phyloP scores from a whole-genome alignment of 306 rosid genomes.

The Casuarina equisetifolia region DNA sequence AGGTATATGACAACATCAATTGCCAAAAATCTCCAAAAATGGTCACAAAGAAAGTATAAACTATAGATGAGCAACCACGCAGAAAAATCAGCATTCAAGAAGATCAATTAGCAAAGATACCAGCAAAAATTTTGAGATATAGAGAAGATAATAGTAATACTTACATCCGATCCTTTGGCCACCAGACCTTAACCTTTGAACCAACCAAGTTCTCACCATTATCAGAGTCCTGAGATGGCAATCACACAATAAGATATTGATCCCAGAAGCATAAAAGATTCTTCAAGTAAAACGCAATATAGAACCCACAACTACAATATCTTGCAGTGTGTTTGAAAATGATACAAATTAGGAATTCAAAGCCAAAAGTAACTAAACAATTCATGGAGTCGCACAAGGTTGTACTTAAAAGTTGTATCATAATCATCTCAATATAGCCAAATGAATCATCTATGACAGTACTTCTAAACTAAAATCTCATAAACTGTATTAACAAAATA shows the following conservation, averaged over 20 bases:
- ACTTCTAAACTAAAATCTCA: neutral
- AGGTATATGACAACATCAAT: neutral
- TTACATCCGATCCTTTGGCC: constrained; percentile 84
- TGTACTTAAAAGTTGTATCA: neutral
- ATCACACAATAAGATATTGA: constrained; percentile 17
- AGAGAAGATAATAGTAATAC: constrained; percentile 28
- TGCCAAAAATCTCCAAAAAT: neutral
- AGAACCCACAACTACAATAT: neutral
- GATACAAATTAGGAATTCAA: neutral
- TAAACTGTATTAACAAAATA: neutral
- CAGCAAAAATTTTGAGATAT: constrained; percentile 4
- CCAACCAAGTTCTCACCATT: constrained; percentile 62
- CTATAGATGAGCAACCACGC: neutral
- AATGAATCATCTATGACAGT: neutral
- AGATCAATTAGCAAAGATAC: constrained; percentile 16
- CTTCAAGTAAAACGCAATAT: neutral
- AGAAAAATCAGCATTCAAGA: neutral
- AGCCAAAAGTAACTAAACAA: neutral
- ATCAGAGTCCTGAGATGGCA: constrained; percentile 49
- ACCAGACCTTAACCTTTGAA: constrained; percentile 71
- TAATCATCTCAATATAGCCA: neutral
- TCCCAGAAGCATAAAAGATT: constrained; percentile 17
- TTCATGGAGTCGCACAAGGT: neutral
- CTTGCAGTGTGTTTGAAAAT: neutral
- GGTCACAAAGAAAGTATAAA: neutral